Evolutionary conservation across 1,284 basidiomycete genomes (phyloP).

Genomic region (Coniferiporia weirii): DNA sequence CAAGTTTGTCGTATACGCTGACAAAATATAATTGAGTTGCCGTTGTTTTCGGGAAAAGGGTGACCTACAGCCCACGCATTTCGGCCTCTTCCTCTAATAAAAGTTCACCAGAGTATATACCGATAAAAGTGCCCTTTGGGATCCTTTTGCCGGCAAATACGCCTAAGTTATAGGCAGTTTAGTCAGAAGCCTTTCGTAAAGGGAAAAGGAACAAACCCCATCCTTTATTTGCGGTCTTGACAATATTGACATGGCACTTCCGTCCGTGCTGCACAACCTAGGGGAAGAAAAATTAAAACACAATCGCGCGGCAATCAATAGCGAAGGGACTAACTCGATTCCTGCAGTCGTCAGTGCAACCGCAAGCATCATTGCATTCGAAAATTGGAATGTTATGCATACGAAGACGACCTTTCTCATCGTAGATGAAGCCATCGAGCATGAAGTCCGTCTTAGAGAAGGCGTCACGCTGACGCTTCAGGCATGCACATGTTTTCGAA

Average conservation of each 20-base stretch:
- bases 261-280: constrained; percentile 83
- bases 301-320: not conserved
- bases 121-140: constrained; percentile 66
- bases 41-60: not conserved
- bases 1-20: constrained; percentile 71
- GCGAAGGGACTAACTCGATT: constrained; percentile 59
- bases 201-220: constrained; percentile 57
- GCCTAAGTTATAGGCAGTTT: constrained; percentile 36
- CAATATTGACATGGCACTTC: constrained; percentile 53
- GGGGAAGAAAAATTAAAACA: not conserved
- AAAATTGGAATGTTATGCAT: constrained; percentile 57
- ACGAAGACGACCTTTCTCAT: constrained; percentile 50
- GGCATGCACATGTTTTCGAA: constrained; percentile 63
- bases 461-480: constrained; percentile 49
- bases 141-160: constrained; percentile 68
- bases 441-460: constrained; percentile 26
- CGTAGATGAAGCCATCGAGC: constrained; percentile 59
- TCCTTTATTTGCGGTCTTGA: constrained; percentile 68
- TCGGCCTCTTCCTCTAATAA: constrained; percentile 65
- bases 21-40: constrained; percentile 15
- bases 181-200: not conserved
- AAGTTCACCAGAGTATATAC: constrained; percentile 83
- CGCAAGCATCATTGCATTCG: constrained; percentile 82
- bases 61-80: constrained; percentile 55
- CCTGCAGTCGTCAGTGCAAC: constrained; percentile 73